phyloP scores from a whole-genome alignment of 108 stramenopile genomes.

The Schizochytrium sp. region DNA sequence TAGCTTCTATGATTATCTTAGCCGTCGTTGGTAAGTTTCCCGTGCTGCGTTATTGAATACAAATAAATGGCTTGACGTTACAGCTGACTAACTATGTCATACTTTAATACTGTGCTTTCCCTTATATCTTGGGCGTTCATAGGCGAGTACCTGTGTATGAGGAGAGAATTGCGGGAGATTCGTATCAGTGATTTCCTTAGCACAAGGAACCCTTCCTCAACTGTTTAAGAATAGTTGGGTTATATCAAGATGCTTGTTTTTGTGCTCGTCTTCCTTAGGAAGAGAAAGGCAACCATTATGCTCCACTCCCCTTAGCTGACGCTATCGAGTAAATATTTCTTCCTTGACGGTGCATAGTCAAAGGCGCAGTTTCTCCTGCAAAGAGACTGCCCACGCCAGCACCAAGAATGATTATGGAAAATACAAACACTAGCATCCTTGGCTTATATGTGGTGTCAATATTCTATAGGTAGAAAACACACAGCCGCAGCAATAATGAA shows the following conservation, averaged over 20 bases:
- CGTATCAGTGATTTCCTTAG: constrained; percentile 60
- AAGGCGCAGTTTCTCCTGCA: background rate
- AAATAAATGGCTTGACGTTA: no score
- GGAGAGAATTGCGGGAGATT: constrained; percentile 50
- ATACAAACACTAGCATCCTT: background rate
- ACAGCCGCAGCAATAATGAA: no score
- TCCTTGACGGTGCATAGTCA: constrained; percentile 34
- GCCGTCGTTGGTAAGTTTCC: constrained; percentile 53
- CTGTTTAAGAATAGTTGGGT: constrained; percentile 18
- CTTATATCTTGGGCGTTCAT: background rate
- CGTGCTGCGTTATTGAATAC: no score
- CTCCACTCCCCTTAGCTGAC: background rate
- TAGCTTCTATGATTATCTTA: constrained; percentile 49
- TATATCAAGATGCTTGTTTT: background rate
- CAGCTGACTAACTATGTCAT: background rate
- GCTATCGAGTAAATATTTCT: background rate
- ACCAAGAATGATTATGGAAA: background rate
- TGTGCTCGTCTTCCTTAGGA: background rate
- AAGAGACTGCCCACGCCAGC: constrained; percentile 6
- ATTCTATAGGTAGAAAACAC: background rate
- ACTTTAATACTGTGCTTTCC: background rate
- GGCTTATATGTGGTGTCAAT: constrained; percentile 41
- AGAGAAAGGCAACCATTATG: no score
- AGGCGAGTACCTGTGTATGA: constrained; percentile 58
- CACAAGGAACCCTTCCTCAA: background rate